These are phyloP conservation scores for Corniculantispora saksenae DNA, from an alignment of 2,329 filamentous ascomycete genomes.

Conservation along the genomic window DNA sequence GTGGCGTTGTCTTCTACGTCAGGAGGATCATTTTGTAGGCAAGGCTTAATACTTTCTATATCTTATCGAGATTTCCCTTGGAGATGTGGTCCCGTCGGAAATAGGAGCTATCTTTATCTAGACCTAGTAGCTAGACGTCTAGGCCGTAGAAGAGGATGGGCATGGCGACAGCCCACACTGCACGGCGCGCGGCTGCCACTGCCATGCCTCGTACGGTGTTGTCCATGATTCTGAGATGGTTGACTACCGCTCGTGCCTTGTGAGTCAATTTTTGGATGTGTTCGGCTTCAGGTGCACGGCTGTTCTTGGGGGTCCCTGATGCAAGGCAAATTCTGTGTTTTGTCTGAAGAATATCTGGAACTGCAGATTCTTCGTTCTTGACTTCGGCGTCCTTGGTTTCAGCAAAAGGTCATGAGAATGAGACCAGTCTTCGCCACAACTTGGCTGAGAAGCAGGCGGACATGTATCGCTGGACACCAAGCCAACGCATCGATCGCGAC, in stretches of 20 bases:
- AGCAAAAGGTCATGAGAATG: too few relatives aligned
- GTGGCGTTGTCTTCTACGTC: slow-evolving; percentile 1
- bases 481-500: background rate
- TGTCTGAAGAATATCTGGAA: too few relatives aligned
- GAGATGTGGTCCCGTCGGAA: slow-evolving; percentile 7
- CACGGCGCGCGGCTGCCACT: background rate
- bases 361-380: too few relatives aligned
- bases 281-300: too few relatives aligned
- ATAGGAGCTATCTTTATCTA: background rate
- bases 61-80: slow-evolving; percentile 8
- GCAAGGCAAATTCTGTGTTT: slow-evolving; percentile 14
- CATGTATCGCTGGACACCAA: slow-evolving; percentile 6
- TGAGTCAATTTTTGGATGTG: background rate
- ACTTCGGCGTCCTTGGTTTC: too few relatives aligned
- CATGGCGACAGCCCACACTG: slow-evolving; percentile 1
- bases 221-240: background rate
- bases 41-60: slow-evolving; percentile 2
- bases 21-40: background rate
- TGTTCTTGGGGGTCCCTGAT: too few relatives aligned
- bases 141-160: slow-evolving; percentile 2
- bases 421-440: too few relatives aligned
- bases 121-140: background rate
- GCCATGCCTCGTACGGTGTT: background rate
- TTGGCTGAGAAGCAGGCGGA: too few relatives aligned
- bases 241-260: background rate